Percentiles rank a stretch among this genome's conserved stretches.
These are phyloP conservation scores for Botrytis porri DNA, from an alignment of 2,329 filamentous ascomycete species.

Conservation along the genomic window DNA sequence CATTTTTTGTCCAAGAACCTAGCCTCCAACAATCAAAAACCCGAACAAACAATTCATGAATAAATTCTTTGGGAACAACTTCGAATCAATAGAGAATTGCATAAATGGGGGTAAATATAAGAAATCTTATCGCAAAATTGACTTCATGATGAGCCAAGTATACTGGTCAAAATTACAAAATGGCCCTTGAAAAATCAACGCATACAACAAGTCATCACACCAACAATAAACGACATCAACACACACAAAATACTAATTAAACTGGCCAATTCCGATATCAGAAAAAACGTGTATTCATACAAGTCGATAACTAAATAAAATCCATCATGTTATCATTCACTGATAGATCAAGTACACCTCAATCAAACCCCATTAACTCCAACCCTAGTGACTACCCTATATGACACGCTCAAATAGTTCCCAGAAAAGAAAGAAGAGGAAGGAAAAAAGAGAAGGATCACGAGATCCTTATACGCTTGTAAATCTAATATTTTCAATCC, in stretches of 20 bases:
- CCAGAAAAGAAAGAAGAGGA: slow-evolving; percentile 2
- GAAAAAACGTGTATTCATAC: slow-evolving; percentile 18
- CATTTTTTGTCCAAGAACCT: no score
- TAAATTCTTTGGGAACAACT: not conserved
- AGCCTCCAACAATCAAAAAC: not conserved
- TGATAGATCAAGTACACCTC: slow-evolving; percentile 10
- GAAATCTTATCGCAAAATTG: not conserved
- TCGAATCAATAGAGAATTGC: not conserved
- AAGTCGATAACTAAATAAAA: slow-evolving; percentile 12
- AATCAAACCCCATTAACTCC: slow-evolving; percentile 12
- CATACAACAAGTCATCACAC: not conserved
- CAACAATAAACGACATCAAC: not conserved
- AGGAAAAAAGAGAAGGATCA: not conserved
- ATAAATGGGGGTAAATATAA: not conserved
- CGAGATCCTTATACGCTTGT: not conserved
- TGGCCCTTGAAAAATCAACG: not conserved
- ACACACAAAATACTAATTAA: not conserved
- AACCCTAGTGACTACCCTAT: slow-evolving; percentile 4
- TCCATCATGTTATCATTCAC: slow-evolving; percentile 1
- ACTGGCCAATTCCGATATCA: not conserved
- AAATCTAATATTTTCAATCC: slow-evolving; percentile 11
- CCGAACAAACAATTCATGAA: not conserved
- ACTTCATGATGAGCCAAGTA: not conserved
- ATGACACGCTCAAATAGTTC: slow-evolving; percentile 18
- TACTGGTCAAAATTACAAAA: not conserved